These are phyloP conservation scores for Dichotomopilus funicola DNA, from an alignment of 2,329 filamentous ascomycete genomes.

Conservation along the genomic window DNA sequence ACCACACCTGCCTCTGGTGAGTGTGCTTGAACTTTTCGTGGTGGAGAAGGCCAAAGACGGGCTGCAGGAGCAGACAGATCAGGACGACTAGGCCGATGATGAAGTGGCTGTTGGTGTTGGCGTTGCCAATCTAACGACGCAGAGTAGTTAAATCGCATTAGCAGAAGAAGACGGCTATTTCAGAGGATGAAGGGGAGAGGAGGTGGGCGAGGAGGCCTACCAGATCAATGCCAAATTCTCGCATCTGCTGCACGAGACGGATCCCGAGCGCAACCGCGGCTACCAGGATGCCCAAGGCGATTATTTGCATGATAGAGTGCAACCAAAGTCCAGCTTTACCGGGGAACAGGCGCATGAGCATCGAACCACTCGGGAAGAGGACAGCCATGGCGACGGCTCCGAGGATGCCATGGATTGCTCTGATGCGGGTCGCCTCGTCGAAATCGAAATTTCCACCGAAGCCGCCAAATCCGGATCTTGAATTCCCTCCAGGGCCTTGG, in stretches of 20 bases:
- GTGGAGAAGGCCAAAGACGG: conserved; percentile 37
- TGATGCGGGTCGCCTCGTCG: conserved; percentile 9
- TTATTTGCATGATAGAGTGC: conserved; percentile 35
- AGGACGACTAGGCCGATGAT: conserved; percentile 42
- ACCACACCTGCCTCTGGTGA: conserved; percentile 34
- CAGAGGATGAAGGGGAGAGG: too few relatives aligned
- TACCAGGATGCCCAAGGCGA: conserved; percentile 33
- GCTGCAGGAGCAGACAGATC: conserved; percentile 35
- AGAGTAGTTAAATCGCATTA: neutral
- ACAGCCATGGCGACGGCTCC: conserved; percentile 36
- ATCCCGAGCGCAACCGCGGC: conserved; percentile 38
- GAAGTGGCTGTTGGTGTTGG: conserved; percentile 35
- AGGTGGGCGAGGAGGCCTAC: neutral
- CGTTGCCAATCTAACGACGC: conserved; percentile 26
- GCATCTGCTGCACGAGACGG: conserved; percentile 29
- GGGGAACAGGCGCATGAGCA: conserved; percentile 36
- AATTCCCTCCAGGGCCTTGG: neutral
- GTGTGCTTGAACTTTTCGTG: conserved; percentile 37
- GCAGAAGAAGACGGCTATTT: neutral
- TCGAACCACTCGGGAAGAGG: conserved; percentile 39
- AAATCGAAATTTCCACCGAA: conserved; percentile 11
- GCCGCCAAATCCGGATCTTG: neutral
- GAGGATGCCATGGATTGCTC: conserved; percentile 35
- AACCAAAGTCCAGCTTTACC: conserved; percentile 31
- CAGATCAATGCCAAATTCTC: neutral